Conservation (phyloP, 768 basidiomycete species). For the Collybia mongolica region DNA sequence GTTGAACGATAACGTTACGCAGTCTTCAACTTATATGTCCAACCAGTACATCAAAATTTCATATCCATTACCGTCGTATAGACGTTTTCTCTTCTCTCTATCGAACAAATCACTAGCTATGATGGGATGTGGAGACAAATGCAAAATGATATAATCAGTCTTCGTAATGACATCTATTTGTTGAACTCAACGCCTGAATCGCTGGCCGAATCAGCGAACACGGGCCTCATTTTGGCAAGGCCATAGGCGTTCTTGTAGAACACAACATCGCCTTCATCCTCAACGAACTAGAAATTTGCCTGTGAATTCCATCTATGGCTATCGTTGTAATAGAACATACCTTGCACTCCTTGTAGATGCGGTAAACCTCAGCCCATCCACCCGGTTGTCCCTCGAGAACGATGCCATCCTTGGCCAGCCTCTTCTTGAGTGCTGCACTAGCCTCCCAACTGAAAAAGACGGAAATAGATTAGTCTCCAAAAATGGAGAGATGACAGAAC, state of each 20-base stretch:
- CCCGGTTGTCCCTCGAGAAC: constrained; percentile 69
- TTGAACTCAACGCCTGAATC: constrained; percentile 57
- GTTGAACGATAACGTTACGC: neutral
- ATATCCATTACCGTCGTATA: neutral
- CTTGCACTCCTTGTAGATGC: constrained; percentile 79
- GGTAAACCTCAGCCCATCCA: constrained; percentile 79
- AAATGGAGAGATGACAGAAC: neutral
- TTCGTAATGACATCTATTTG: constrained; percentile 18
- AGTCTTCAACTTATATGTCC: neutral
- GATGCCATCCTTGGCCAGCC: constrained; percentile 62
- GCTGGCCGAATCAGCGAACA: constrained; percentile 58
- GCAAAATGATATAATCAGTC: neutral
- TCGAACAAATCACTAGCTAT: neutral
- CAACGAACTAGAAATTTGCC: constrained; percentile 63
- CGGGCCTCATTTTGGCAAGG: constrained; percentile 66
- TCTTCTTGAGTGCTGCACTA: constrained; percentile 76
- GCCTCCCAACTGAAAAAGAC: constrained; percentile 76
- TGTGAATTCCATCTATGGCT: no score
- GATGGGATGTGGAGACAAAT: neutral
- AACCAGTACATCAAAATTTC: no score
- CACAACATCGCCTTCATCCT: constrained; percentile 87
- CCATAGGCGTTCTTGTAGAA: constrained; percentile 91
- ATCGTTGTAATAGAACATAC: constrained; percentile 27
- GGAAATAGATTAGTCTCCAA: constrained; percentile 1
- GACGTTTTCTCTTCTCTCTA: neutral